Conservation (phyloP, 2,329 filamentous ascomycete genomes). For the Keithomyces neogunnii region DNA sequence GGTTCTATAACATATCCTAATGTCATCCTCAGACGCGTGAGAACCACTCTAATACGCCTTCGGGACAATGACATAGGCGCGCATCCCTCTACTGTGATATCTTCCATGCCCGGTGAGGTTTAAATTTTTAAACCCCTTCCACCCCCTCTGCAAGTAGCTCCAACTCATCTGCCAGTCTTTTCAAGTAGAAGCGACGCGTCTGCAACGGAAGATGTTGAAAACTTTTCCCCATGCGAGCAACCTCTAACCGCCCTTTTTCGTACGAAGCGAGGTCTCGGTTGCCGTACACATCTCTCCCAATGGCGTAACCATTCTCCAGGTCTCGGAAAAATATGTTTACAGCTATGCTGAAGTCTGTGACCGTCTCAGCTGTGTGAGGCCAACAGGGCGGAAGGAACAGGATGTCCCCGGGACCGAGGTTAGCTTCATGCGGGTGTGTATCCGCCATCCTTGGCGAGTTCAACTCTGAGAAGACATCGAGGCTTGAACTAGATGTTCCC, state of each 20-base stretch:
- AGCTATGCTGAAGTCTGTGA: conserved; percentile 55
- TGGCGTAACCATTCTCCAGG: conserved; percentile 57
- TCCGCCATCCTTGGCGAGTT: conserved; percentile 27
- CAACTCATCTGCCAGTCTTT: conserved; percentile 63
- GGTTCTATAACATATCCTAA: too few relatives aligned
- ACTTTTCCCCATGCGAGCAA: conserved; percentile 55
- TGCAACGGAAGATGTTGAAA: conserved; percentile 59
- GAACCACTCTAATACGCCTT: too few relatives aligned
- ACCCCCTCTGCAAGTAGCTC: conserved; percentile 12
- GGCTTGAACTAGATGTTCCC: conserved; percentile 70
- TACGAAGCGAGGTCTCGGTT: conserved; percentile 80
- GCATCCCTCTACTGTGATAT: too few relatives aligned
- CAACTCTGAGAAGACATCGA: conserved; percentile 57
- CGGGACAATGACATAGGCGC: too few relatives aligned
- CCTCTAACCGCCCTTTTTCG: conserved; percentile 68
- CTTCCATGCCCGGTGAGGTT: background rate
- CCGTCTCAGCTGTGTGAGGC: conserved; percentile 66
- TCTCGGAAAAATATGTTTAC: conserved; percentile 88
- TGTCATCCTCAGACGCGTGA: too few relatives aligned
- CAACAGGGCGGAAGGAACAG: conserved; percentile 77
- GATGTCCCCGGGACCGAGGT: conserved; percentile 63
- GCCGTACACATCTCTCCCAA: conserved; percentile 77
- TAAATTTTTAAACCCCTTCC: conserved; percentile 5
- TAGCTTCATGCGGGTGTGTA: conserved; percentile 59
- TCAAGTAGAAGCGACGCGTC: conserved; percentile 66